Percentiles rank a stretch among this genome's conserved stretches.
phyloP scores from a whole-genome alignment of 148 eudicot species.

The Vaccinium myrtillus region DNA sequence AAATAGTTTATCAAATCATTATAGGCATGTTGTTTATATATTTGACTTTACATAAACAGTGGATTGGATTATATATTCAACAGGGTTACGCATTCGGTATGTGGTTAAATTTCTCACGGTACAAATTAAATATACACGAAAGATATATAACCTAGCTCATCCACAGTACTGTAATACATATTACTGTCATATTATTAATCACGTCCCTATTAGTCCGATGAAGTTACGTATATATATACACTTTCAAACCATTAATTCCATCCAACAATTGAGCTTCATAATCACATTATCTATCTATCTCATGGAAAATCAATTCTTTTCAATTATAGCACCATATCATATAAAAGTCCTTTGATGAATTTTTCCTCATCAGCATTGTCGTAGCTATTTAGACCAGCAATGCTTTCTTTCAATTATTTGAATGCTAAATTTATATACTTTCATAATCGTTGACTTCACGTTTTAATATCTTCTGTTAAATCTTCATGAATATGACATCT shows the following conservation, averaged over 20 bases:
- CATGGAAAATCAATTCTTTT: neutral
- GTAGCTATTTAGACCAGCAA: neutral
- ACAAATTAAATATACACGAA: neutral
- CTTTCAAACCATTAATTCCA: neutral
- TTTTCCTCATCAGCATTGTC: neutral
- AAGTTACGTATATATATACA: neutral
- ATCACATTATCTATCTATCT: neutral
- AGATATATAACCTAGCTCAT: neutral
- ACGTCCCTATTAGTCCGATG: neutral
- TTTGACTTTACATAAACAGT: neutral
- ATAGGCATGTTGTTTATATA: neutral
- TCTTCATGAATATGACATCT: neutral
- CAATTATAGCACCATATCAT: neutral
- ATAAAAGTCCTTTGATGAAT: neutral
- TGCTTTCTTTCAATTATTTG: slow-evolving; percentile 2
- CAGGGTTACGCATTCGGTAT: neutral
- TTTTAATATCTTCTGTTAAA: neutral
- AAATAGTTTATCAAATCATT: neutral
- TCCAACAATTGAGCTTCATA: neutral
- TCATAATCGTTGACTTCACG: neutral
- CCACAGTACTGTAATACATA: neutral
- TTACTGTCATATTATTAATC: neutral
- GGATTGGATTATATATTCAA: neutral
- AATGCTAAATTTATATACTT: neutral
- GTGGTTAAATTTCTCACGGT: neutral